Evolutionary conservation across 2,329 filamentous ascomycete genomes (phyloP), one percentile per base, ranked within the genome.

Genomic region (Metarhizium rileyi): DNA sequence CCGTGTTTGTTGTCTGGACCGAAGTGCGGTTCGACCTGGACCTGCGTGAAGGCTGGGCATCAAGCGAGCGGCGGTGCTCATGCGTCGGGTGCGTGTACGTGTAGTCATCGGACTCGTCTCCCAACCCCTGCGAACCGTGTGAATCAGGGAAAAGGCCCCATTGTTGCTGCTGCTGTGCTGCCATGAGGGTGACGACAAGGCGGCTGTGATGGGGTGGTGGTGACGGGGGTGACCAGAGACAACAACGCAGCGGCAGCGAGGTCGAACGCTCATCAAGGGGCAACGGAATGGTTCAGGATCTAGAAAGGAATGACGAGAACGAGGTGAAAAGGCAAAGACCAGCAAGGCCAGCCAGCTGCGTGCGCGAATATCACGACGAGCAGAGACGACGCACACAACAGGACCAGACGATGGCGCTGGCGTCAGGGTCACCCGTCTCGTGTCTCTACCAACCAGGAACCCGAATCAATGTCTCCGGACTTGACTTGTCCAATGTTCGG

Each of bases 71-170:
- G 47, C 44, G 20, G 47, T 44, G 25, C 23, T 48, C 48, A 44
- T 47, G 38, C 18, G 26, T n/a, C 35, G 28, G 35, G 49, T 50
- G 49, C 46, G 35, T 38, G 35, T 38, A 16, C 33, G 51, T 44
- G 46, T 42, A 48, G 35, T 51, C 43, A 46, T 53, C 49, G 43
- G 43, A 52, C 48, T 48, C 51, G 44, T 42, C 48, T 43, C 27
- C 16, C 48, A 12, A 33, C 45, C 48, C 41, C 48, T 47, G 48
- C 45, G 74, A 66, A 53, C 48, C 45, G 33, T 47, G 48, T 41
- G 74, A 66, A 53, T 70, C 65, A 52, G 78, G 77, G 54, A 81
- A 68, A 60, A 78, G 66, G 62, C 77, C 77, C 78, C 78, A 81
- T 67, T 81, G 81, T 36, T 75, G 73, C 47, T 45, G 73, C 47